A percentile compares a stretch with the other conserved stretches of the same genome.
Conservation (phyloP, 352 stramenopile genomes). For the Pythium guiyangense region DNA sequence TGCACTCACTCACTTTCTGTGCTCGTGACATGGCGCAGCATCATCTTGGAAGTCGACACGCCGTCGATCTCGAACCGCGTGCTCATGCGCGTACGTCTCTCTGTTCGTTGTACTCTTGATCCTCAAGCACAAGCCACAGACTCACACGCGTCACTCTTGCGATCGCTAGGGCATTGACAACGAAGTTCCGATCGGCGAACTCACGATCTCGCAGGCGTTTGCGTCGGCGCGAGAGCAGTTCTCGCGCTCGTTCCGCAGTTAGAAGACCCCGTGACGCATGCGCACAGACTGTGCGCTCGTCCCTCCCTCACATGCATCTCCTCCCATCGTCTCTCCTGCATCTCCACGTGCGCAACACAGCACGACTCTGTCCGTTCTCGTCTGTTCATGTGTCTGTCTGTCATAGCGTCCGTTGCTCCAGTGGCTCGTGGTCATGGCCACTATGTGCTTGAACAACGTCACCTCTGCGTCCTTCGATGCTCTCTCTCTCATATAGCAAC, state of each 20-base stretch:
- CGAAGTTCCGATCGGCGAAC: constrained; percentile 81
- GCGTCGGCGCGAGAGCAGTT: constrained; percentile 84
- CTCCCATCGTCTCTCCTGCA: too few species aligned
- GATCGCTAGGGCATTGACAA: constrained; percentile 73
- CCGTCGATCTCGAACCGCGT: constrained; percentile 88
- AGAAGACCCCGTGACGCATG: constrained; percentile 13
- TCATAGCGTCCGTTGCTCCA: too few species aligned
- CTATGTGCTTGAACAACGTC: too few species aligned
- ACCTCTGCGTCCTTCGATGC: too few species aligned
- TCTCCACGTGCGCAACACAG: too few species aligned
- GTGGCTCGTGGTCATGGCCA: too few species aligned
- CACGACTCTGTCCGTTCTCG: too few species aligned
- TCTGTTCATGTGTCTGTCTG: too few species aligned
- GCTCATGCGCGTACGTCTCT: constrained; percentile 84
- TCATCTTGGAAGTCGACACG: constrained; percentile 88
- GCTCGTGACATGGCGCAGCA: constrained; percentile 23
- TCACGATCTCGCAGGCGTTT: constrained; percentile 87
- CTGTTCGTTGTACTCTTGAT: not conserved
- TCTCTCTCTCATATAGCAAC: too few species aligned
- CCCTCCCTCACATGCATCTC: too few species aligned
- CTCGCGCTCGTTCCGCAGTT: constrained; percentile 86
- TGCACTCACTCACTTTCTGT: not conserved
- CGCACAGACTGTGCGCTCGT: not conserved
- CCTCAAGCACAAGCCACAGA: not conserved
- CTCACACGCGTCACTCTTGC: not conserved